Percentiles rank a stretch among this genome's conserved stretches.
Evolutionary conservation across 768 basidiomycete genomes (phyloP).

Genomic region (Kwoniella sp.): DNA sequence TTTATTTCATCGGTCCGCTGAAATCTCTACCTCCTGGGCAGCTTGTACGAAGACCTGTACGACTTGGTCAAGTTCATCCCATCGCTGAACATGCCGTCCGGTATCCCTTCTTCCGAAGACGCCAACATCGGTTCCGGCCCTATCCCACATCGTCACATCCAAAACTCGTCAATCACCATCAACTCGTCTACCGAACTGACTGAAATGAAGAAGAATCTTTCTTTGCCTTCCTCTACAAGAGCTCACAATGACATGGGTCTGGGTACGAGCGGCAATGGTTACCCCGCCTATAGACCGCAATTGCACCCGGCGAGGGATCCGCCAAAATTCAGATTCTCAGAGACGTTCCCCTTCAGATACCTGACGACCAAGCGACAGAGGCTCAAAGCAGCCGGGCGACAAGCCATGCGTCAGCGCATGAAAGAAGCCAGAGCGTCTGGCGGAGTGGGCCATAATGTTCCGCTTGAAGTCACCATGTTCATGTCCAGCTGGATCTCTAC

Average conservation of each 20-base stretch:
- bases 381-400: conserved; percentile 29
- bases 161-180: conserved; percentile 14
- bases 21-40: conserved; percentile 12
- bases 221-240: background rate
- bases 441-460: conserved; percentile 46
- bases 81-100: conserved; percentile 40
- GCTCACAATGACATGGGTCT: background rate
- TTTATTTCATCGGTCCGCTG: conserved; percentile 8
- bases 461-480: conserved; percentile 49
- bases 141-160: conserved; percentile 17
- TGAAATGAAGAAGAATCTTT: too few relatives aligned
- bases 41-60: conserved; percentile 54
- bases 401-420: conserved; percentile 16
- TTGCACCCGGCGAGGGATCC: conserved; percentile 44
- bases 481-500: conserved; percentile 48
- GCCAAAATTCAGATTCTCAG: conserved; percentile 40
- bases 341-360: conserved; percentile 32
- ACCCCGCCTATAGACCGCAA: conserved; percentile 11
- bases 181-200: conserved; percentile 4
- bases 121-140: conserved; percentile 32
- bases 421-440: conserved; percentile 24
- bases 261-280: background rate
- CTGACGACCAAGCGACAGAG: conserved; percentile 26
- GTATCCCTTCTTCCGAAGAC: conserved; percentile 32
- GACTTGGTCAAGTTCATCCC: conserved; percentile 52